phyloP scores from a whole-genome alignment of 2,329 filamentous ascomycete species.

The Ceratocystis harringtonii region DNA sequence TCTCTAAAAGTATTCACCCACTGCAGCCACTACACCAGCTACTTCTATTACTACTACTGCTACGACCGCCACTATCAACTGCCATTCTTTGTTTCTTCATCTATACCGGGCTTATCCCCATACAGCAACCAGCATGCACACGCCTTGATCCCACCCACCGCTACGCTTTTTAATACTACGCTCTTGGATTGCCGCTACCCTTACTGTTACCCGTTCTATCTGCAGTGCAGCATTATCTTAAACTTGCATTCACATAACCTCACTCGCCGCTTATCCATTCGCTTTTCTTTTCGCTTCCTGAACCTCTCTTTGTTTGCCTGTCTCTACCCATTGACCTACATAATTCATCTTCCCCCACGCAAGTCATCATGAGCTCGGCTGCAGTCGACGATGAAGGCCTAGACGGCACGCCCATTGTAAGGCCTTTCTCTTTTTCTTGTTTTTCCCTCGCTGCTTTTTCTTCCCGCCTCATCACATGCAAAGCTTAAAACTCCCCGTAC shows the following conservation, averaged over 20 bases:
- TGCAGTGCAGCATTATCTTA: conserved; percentile 10
- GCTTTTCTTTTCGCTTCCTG: conserved; percentile 1
- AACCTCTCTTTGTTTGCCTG: not conserved
- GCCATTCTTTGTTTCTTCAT: not conserved
- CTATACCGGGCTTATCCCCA: not conserved
- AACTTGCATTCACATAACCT: conserved; percentile 11
- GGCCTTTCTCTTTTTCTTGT: conserved; percentile 21
- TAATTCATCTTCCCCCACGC: not conserved
- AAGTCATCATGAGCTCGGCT: conserved; percentile 16
- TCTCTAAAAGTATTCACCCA: not conserved
- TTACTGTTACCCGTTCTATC: not conserved
- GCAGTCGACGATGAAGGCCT: conserved; percentile 37
- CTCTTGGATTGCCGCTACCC: not conserved
- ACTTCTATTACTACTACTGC: not conserved
- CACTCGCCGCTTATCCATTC: not conserved
- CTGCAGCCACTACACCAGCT: not conserved
- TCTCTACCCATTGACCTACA: not conserved
- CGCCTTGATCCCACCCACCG: conserved; percentile 1
- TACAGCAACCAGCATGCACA: not conserved
- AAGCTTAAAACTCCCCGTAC: not conserved
- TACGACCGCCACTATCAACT: not conserved
- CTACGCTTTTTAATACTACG: not conserved
- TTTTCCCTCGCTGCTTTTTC: not conserved
- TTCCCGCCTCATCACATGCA: not conserved
- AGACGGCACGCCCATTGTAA: conserved; percentile 63